Evolutionary conservation across 148 eudicot genomes (phyloP), one percentile per base, ranked within the genome.

Genomic region (Pouteria glomerata): DNA sequence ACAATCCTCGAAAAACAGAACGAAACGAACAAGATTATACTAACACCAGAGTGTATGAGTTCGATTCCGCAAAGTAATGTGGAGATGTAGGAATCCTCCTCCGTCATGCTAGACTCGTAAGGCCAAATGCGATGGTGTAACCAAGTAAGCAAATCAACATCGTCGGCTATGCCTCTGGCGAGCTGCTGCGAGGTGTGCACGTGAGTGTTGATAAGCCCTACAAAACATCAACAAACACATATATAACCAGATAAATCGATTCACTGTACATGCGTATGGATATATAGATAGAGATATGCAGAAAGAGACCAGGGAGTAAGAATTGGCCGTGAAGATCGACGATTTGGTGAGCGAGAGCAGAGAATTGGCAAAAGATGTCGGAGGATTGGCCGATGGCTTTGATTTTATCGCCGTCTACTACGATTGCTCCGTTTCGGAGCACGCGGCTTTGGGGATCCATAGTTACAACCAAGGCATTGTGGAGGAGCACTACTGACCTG

Each of bases 151-250:
- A 93, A 73, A 73, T 93, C 94, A 50, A 93, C 96, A 11, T 93
- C 98, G 74, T 93, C 98, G 6, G 98, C 98, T 29, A 93, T 93
- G 21, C 98, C 98, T 65, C 97, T 82, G 0, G 79, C 98, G 13
- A 93, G 80, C 73, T 93, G 98, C 71, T 93, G 98, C 10, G 98
- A 93, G 2, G 96, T 90, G 69, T 93, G 98, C 29, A 93, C 98
- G 48, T 93, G 98, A 0, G 98, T 93, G 76, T 93, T 93, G 58
- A 92, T 82, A 33, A 92, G 71, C 57, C 97, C 97, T 88, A 61
- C 61, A n/a, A 44, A 74, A 48, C 51, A 69, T 33, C 10, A 19
- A 26, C 39, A 72, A n/a, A 42, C 33, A 45, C 23, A 53, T 27
- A 10, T 61, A 55, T 13, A 35, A 24, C 8, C 27, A 52, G 11